phyloP scores from a whole-genome alignment of 2,329 filamentous ascomycete species.

The Fusarium floridanum region DNA sequence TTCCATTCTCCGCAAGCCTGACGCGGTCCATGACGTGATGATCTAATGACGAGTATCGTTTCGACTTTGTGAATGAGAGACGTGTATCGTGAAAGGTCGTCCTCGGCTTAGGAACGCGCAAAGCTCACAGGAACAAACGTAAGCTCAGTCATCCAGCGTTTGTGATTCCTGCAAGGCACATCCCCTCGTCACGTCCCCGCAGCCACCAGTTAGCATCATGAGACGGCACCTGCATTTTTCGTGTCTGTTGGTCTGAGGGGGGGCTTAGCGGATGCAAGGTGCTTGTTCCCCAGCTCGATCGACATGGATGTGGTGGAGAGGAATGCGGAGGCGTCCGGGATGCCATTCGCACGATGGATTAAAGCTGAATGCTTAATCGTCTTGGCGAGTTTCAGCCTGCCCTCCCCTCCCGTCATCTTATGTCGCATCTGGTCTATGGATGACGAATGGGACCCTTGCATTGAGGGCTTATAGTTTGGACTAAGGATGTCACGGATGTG shows the following conservation, averaged over 20 bases:
- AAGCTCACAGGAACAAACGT: background rate
- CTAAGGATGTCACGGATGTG: background rate
- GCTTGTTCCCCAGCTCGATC: background rate
- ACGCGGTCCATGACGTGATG: background rate
- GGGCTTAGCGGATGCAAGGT: background rate
- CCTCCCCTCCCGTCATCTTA: background rate
- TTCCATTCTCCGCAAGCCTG: slow-evolving; percentile 20
- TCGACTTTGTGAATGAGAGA: background rate
- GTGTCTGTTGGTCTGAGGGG: background rate
- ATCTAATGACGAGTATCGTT: background rate
- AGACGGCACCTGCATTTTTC: background rate
- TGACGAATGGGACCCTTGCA: background rate
- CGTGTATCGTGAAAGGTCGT: background rate
- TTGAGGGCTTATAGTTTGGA: background rate
- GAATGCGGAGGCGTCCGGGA: background rate
- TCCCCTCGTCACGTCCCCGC: background rate
- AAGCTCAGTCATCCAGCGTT: background rate
- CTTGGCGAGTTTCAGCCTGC: slow-evolving; percentile 2
- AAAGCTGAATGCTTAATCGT: slow-evolving; percentile 5
- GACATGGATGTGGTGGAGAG: background rate
- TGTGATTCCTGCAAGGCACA: background rate
- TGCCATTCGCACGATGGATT: background rate
- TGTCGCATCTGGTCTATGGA: background rate
- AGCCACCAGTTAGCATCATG: background rate
- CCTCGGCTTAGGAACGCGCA: background rate